Percentiles rank a stretch among this genome's conserved stretches.
Conservation (phyloP, 2,329 filamentous ascomycete species). For the Keithomyces neogunnii region DNA sequence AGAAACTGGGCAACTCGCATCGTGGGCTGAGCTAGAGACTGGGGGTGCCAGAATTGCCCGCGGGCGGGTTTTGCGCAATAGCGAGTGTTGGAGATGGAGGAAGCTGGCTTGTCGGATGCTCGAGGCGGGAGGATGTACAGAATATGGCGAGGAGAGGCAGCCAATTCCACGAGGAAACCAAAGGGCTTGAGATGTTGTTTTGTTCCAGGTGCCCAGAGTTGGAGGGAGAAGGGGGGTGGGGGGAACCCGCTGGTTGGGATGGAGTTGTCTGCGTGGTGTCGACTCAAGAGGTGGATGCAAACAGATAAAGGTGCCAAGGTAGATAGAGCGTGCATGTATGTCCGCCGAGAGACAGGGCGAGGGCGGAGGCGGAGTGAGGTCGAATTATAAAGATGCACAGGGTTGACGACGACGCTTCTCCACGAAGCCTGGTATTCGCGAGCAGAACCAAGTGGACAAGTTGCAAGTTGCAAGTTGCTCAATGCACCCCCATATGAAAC, state of each 20-base stretch:
- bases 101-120: not conserved
- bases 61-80: too few relatives aligned
- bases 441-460: not conserved
- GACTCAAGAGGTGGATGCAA: not conserved
- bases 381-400: slow-evolving; percentile 1
- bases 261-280: not conserved
- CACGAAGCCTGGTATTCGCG: not conserved
- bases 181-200: not conserved
- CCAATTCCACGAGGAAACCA: not conserved
- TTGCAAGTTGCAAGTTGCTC: not conserved
- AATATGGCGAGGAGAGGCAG: not conserved
- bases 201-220: not conserved
- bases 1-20: slow-evolving; percentile 14
- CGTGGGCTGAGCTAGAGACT: not conserved
- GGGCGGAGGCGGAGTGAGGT: not conserved
- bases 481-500: not conserved
- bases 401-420: not conserved
- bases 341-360: not conserved
- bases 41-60: not conserved
- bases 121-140: not conserved
- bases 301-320: not conserved
- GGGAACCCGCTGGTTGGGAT: not conserved
- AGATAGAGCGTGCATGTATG: not conserved
- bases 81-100: not conserved
- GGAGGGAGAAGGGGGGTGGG: not conserved